Base-by-base conservation (phyloP, 2,329 filamentous ascomycete genomes). In the Exophiala sp. region DNA sequence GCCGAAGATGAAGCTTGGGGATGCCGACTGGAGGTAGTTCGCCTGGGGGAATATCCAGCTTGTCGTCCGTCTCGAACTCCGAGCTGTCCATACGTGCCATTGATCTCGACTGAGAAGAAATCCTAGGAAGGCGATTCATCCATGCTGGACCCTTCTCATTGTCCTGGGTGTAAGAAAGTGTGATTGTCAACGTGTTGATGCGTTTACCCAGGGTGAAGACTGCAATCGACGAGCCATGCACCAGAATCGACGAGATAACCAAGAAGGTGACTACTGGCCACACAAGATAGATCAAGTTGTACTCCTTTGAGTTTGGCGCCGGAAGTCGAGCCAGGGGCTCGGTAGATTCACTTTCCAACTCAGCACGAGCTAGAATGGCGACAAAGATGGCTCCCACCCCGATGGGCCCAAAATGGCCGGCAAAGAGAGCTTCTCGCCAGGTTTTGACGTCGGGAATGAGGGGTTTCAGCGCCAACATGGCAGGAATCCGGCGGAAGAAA, bases 151-250 rank as follows among this genome's bases (percentile, higher is more conserved):
- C 88, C 29, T 95, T 88, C 48, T 95, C 91, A 43, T 86, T 86
- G 14, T 84, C 89, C 54, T 85, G 81, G 0, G 93, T 98, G 71
- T 97, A 98, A 0, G 93, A 96, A 80, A 98, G 87, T 48, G 93
- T 96, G 53, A 98, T 76, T 1, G 88, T 90, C 59, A 98, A 72
- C 0, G 93, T 97, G 71, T 97, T 97, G 78, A 98, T 98, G 54
- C 87, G 90, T 69, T 97, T 98, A 62, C 93, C 93, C 1, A 98
- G 80, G 0, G 93, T 97, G 63, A 98, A 98, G 7, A 98, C 93
- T 3, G 93, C 93, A 60, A 98, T 86, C 0, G 93, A 97, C n/a
- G 93, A 97, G 18, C 93, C 93, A 63, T 98, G 93, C 1, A 98
- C 88, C 30, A 97, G 70, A 62, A 98, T 98, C 10, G 93, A 98